Conservation (phyloP, 495 filamentous ascomycete genomes). For the Pyrenula aspistea region DNA sequence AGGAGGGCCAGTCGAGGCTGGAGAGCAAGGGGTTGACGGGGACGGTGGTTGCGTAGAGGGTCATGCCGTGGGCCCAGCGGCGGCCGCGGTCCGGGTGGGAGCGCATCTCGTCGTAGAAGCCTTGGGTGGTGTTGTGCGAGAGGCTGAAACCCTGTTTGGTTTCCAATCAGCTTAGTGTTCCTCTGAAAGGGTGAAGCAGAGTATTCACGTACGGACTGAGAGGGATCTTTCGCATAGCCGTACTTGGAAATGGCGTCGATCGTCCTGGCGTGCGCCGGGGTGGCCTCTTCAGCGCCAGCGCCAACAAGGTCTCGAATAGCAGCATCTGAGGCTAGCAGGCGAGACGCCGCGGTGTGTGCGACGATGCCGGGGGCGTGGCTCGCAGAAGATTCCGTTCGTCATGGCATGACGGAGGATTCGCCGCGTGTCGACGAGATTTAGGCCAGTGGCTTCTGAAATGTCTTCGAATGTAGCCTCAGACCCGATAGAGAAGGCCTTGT, state of each 20-base stretch:
- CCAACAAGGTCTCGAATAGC: background rate
- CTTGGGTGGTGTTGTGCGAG: background rate
- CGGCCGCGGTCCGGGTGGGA: background rate
- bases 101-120: background rate
- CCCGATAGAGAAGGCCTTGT: background rate
- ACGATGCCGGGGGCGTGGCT: conserved; percentile 5
- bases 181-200: no score
- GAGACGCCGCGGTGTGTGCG: conserved; percentile 7
- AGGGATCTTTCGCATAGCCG: background rate
- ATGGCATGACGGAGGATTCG: conserved; percentile 8
- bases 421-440: background rate
- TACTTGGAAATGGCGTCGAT: background rate
- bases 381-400: conserved; percentile 7
- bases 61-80: background rate
- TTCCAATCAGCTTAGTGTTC: no score
- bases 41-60: background rate
- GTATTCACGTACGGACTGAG: background rate
- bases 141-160: background rate
- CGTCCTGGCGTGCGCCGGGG: background rate
- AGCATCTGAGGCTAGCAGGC: background rate
- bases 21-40: background rate
- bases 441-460: background rate
- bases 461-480: conserved; percentile 3
- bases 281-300: background rate
- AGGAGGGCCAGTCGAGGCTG: background rate